Evolutionary conservation across 78 protist species (phyloP).

Genomic region (Acrasis kona): DNA sequence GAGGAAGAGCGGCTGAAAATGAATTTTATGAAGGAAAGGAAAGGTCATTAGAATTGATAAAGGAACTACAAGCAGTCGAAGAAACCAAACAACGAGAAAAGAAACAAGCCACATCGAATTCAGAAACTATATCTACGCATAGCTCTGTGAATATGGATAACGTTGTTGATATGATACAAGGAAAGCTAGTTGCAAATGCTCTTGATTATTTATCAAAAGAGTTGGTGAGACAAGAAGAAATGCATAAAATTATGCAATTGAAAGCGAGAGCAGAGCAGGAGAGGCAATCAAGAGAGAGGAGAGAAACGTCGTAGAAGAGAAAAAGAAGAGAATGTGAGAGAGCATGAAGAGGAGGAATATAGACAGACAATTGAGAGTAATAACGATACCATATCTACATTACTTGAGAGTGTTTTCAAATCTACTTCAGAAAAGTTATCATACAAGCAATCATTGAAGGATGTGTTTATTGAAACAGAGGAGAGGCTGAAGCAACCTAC

Average conservation of each 20-base stretch:
- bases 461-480: too few species aligned
- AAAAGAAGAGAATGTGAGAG: constrained; percentile 24
- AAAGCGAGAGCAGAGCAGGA: constrained; percentile 39
- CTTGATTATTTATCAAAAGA: constrained; percentile 62
- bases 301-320: constrained; percentile 36
- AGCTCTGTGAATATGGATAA: neutral
- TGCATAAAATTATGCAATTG: constrained; percentile 22
- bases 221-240: constrained; percentile 41
- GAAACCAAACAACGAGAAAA: neutral
- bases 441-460: too few species aligned
- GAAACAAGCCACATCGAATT: neutral
- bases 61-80: constrained; percentile 39
- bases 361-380: too few species aligned
- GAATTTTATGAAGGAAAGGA: constrained; percentile 48
- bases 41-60: constrained; percentile 46
- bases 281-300: constrained; percentile 46
- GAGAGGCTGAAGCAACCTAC: too few species aligned
- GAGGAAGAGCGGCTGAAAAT: constrained; percentile 66
- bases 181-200: constrained; percentile 17
- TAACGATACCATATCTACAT: too few species aligned
- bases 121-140: neutral
- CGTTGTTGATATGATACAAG: constrained; percentile 8
- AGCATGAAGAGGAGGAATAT: constrained; percentile 9
- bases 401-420: too few species aligned
- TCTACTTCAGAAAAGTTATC: too few species aligned